phyloP scores from a whole-genome alignment of 2,329 filamentous ascomycete genomes.

The Xylariaceae sp. region DNA sequence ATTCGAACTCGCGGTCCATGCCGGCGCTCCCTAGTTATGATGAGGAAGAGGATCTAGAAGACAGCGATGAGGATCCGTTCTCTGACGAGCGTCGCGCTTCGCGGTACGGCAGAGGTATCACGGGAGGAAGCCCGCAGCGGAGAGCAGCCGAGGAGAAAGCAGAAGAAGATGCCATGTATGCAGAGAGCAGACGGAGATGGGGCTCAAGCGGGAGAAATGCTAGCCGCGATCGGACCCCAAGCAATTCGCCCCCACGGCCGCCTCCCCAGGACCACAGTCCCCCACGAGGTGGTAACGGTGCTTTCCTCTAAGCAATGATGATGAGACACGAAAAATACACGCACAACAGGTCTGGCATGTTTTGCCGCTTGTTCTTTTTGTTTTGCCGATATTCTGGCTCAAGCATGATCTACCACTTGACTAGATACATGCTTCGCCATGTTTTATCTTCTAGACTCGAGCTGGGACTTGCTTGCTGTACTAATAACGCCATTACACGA shows the following conservation, averaged over 20 bases:
- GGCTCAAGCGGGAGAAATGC: conserved; percentile 22
- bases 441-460: too few species aligned
- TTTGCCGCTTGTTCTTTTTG: too few species aligned
- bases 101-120: conserved; percentile 42
- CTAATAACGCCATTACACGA: too few species aligned
- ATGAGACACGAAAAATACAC: conserved; percentile 28
- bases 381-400: too few species aligned
- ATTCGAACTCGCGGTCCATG: conserved; percentile 43
- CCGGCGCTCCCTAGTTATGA: conserved; percentile 36
- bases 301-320: conserved; percentile 21
- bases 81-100: conserved; percentile 28
- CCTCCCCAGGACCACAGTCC: conserved; percentile 21
- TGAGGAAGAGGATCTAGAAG: conserved; percentile 13
- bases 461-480: too few species aligned
- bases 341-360: too few species aligned
- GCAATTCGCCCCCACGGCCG: conserved; percentile 16
- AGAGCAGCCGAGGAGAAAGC: conserved; percentile 25
- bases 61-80: conserved; percentile 31
- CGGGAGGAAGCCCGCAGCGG: conserved; percentile 32
- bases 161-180: conserved; percentile 23
- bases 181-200: conserved; percentile 26
- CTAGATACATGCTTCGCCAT: too few species aligned
- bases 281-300: conserved; percentile 17
- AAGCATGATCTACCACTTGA: too few species aligned
- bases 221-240: conserved; percentile 19